These are phyloP conservation scores for Prunella vulgaris DNA, from an alignment of 257 asterid species.

Conservation along the genomic window DNA sequence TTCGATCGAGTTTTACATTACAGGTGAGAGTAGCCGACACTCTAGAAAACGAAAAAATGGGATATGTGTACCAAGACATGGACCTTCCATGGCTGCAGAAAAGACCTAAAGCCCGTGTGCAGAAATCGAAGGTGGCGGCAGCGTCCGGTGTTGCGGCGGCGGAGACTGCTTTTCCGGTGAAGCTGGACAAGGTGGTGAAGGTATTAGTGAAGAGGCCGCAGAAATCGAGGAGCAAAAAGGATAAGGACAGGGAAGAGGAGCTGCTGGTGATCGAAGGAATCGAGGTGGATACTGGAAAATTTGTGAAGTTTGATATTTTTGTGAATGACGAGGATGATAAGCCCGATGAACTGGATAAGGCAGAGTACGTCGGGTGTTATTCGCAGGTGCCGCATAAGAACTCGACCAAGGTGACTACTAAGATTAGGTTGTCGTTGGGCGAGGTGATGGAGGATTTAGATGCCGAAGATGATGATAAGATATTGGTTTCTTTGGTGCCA, in stretches of 20 bases:
- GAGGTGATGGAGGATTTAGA: slow-evolving; percentile 41
- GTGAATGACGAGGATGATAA: slow-evolving; percentile 43
- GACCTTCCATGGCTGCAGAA: slow-evolving; percentile 40
- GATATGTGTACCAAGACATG: slow-evolving; percentile 30
- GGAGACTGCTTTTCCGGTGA: slow-evolving; percentile 29
- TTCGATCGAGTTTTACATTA: not conserved
- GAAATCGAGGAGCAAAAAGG: slow-evolving; percentile 32
- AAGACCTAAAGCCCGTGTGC: slow-evolving; percentile 27
- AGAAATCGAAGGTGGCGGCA: slow-evolving; percentile 26
- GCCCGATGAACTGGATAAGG: slow-evolving; percentile 31
- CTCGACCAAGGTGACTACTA: slow-evolving; percentile 8
- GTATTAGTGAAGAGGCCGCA: slow-evolving; percentile 39
- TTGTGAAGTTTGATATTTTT: slow-evolving; percentile 43
- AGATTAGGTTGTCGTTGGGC: slow-evolving; percentile 26
- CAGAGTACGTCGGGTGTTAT: slow-evolving; percentile 43
- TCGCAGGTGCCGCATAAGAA: slow-evolving; percentile 36
- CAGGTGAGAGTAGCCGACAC: slow-evolving; percentile 22
- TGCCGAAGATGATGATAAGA: slow-evolving; percentile 35
- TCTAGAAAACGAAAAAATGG: slow-evolving; percentile 30
- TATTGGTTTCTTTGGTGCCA: slow-evolving; percentile 37
- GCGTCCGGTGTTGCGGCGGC: slow-evolving; percentile 8
- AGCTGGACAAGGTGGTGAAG: slow-evolving; percentile 35
- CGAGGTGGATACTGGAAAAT: slow-evolving; percentile 26
- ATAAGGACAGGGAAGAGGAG: slow-evolving; percentile 34
- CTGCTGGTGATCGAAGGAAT: slow-evolving; percentile 39